These are phyloP conservation scores for Colletotrichum tanaceti DNA, from an alignment of 2,329 filamentous ascomycete genomes.

Conservation along the genomic window DNA sequence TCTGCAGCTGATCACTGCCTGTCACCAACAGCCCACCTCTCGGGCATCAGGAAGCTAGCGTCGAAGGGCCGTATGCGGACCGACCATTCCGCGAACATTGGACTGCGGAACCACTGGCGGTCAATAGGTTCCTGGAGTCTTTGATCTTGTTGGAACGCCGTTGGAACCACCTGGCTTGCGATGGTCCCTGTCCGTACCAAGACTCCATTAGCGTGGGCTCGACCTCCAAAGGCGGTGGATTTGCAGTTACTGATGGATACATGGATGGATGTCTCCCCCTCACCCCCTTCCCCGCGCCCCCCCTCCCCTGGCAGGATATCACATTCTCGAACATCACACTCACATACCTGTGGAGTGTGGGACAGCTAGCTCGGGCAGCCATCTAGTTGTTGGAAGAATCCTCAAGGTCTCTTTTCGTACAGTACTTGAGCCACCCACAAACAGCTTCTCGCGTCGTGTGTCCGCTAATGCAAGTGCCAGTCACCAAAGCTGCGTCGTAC, in stretches of 20 bases:
- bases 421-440: slow-evolving; percentile 37
- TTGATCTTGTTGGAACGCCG: slow-evolving; percentile 13
- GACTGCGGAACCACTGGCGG: slow-evolving; percentile 1
- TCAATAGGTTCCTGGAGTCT: neutral
- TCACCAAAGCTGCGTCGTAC: slow-evolving; percentile 29
- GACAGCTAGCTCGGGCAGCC: slow-evolving; percentile 4
- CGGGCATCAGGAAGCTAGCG: slow-evolving; percentile 11
- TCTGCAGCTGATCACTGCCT: slow-evolving; percentile 35
- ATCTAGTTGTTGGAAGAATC: slow-evolving; percentile 5
- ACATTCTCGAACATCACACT: neutral
- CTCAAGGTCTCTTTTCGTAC: slow-evolving; percentile 36
- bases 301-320: slow-evolving; percentile 13
- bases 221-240: slow-evolving; percentile 6
- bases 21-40: slow-evolving; percentile 36
- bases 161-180: slow-evolving; percentile 4
- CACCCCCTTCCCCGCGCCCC: neutral
- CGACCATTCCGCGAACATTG: slow-evolving; percentile 27
- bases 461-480: slow-evolving; percentile 34
- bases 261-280: slow-evolving; percentile 11
- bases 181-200: slow-evolving; percentile 24
- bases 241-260: slow-evolving; percentile 15
- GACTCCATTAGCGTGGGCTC: slow-evolving; percentile 12
- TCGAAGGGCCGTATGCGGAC: slow-evolving; percentile 31
- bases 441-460: slow-evolving; percentile 21
- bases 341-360: slow-evolving; percentile 4